Evolutionary conservation across 495 filamentous ascomycete genomes (phyloP).

Genomic region (Penicillium psychrofluorescens): DNA sequence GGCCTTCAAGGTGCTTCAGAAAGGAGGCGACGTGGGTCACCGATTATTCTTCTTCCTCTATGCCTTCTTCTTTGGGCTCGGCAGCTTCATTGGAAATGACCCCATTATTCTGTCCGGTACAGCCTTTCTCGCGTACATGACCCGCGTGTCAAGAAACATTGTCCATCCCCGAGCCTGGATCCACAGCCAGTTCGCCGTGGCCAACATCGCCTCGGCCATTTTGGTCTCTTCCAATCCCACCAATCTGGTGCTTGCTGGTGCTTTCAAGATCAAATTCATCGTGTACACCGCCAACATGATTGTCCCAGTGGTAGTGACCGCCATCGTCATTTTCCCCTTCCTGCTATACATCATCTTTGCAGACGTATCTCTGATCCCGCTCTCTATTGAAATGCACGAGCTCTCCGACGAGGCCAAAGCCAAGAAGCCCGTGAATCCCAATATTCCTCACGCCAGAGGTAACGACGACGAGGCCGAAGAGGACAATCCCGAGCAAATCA

Average conservation of each 20-base stretch:
- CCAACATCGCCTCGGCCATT: constrained; percentile 62
- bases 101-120: constrained; percentile 64
- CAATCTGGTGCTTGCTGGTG: constrained; percentile 63
- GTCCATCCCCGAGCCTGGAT: constrained; percentile 61
- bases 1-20: constrained; percentile 61
- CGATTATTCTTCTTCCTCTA: constrained; percentile 62
- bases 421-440: constrained; percentile 56
- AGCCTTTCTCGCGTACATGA: constrained; percentile 66
- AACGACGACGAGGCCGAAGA: constrained; percentile 46
- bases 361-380: constrained; percentile 52
- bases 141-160: constrained; percentile 61
- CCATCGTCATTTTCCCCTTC: constrained; percentile 56
- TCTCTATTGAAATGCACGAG: constrained; percentile 57
- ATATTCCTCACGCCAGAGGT: constrained; percentile 56
- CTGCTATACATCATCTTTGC: constrained; percentile 58
- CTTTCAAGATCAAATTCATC: constrained; percentile 60
- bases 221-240: constrained; percentile 66
- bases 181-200: constrained; percentile 57
- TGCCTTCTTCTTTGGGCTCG: constrained; percentile 58
- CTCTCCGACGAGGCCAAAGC: constrained; percentile 42
- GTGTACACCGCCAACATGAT: constrained; percentile 64
- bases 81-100: constrained; percentile 61
- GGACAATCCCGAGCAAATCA: constrained; percentile 22
- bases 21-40: constrained; percentile 52
- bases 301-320: constrained; percentile 56